Percentiles rank a stretch among this genome's conserved stretches.
These are phyloP conservation scores for Fraxinus ornus DNA, from an alignment of 305 asterid genomes.

Conservation along the genomic window DNA sequence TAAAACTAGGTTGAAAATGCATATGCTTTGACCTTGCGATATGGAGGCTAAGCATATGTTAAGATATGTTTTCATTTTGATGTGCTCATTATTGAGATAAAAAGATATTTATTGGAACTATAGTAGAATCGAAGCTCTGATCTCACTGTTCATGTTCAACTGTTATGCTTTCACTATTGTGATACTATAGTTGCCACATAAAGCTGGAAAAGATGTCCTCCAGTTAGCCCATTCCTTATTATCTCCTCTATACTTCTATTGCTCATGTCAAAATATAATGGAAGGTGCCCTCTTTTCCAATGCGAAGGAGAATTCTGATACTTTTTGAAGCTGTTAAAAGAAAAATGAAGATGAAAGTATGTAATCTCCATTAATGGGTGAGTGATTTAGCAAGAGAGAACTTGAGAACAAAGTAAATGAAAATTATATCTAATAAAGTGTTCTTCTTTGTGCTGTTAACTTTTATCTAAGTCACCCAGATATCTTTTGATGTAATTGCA, in stretches of 20 bases:
- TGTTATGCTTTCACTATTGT: neutral
- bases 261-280: neutral
- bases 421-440: neutral
- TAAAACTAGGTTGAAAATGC: neutral
- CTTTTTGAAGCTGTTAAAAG: neutral
- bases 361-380: neutral
- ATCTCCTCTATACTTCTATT: neutral
- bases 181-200: neutral
- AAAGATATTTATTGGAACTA: neutral
- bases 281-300: neutral
- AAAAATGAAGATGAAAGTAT: neutral
- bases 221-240: neutral
- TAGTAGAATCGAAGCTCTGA: neutral
- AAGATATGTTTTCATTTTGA: neutral
- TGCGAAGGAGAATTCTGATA: neutral
- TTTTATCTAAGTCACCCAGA: neutral
- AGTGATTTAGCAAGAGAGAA: neutral
- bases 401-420: neutral
- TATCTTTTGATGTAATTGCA: neutral
- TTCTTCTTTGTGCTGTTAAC: neutral
- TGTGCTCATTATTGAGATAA: neutral
- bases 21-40: neutral
- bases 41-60: neutral
- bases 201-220: neutral
- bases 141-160: neutral